Evolutionary conservation across 345 rosid species (phyloP).

Genomic region (Corymbia maculata): DNA sequence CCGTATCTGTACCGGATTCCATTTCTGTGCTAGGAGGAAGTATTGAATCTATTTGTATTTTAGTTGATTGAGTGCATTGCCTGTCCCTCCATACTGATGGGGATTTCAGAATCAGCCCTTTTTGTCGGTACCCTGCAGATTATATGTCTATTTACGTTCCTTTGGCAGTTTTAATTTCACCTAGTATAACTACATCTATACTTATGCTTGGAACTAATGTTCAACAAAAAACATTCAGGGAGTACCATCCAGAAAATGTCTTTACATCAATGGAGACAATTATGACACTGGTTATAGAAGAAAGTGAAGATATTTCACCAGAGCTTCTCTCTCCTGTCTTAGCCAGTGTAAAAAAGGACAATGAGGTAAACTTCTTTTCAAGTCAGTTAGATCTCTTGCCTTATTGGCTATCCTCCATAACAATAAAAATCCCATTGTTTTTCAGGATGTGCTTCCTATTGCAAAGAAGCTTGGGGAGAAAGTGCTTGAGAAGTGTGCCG

Average conservation of each 20-base stretch:
- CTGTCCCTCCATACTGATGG: not conserved
- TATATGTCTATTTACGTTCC: not conserved
- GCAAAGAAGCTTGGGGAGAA: constrained; percentile 64
- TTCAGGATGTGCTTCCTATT: constrained; percentile 50
- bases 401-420: not conserved
- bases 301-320: constrained; percentile 78
- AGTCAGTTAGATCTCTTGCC: not conserved
- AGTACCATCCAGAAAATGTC: constrained; percentile 62
- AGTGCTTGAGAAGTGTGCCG: constrained; percentile 62
- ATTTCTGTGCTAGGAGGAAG: not conserved
- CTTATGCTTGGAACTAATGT: not conserved
- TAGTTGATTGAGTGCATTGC: not conserved
- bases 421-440: not conserved
- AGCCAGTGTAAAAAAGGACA: constrained; percentile 45
- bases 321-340: constrained; percentile 71
- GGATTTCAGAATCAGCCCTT: not conserved
- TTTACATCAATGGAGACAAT: constrained; percentile 79
- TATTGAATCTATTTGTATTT: not conserved
- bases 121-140: not conserved
- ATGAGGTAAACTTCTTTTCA: constrained; percentile 35
- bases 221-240: constrained; percentile 31
- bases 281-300: constrained; percentile 84
- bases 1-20: not conserved
- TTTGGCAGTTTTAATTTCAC: not conserved
- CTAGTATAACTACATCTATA: not conserved